These are phyloP conservation scores for Hyphopichia buzzinii DNA, from an alignment of 1,139 yeast species.

Conservation along the genomic window DNA sequence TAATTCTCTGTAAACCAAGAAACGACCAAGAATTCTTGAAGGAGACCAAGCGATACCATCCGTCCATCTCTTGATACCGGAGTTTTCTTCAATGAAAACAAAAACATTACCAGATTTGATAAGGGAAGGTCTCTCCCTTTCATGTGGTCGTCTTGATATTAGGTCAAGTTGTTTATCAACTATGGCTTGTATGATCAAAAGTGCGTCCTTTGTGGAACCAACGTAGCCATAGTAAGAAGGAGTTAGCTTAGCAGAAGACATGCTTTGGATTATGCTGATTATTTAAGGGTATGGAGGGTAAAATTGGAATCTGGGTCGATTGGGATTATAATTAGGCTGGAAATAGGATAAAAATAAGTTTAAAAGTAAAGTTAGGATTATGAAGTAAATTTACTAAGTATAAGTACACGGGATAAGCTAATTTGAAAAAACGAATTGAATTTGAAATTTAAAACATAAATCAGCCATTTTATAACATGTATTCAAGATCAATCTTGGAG, in stretches of 20 bases:
- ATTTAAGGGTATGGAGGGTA: no score
- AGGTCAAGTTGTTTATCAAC: conserved; percentile 58
- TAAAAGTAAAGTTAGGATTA: neutral
- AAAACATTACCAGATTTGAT: conserved; percentile 80
- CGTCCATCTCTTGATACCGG: conserved; percentile 91
- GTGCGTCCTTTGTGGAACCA: conserved; percentile 79
- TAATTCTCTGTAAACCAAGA: conserved; percentile 76
- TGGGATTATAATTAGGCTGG: no score
- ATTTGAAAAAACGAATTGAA: neutral
- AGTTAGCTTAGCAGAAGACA: conserved; percentile 25
- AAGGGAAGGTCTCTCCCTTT: conserved; percentile 63
- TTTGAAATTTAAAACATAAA: neutral
- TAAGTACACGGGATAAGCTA: neutral
- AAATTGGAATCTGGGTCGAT: no score
- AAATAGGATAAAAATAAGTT: neutral
- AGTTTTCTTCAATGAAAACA: conserved; percentile 77
- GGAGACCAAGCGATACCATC: conserved; percentile 95
- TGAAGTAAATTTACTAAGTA: no score
- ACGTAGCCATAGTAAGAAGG: conserved; percentile 81
- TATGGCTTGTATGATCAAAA: conserved; percentile 77
- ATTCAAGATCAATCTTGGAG: neutral
- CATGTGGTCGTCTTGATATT: conserved; percentile 82
- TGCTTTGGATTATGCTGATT: no score
- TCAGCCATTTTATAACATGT: neutral
- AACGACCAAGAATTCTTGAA: conserved; percentile 78